Conservation (phyloP, 768 basidiomycete species). For the Hericium erinaceus region DNA sequence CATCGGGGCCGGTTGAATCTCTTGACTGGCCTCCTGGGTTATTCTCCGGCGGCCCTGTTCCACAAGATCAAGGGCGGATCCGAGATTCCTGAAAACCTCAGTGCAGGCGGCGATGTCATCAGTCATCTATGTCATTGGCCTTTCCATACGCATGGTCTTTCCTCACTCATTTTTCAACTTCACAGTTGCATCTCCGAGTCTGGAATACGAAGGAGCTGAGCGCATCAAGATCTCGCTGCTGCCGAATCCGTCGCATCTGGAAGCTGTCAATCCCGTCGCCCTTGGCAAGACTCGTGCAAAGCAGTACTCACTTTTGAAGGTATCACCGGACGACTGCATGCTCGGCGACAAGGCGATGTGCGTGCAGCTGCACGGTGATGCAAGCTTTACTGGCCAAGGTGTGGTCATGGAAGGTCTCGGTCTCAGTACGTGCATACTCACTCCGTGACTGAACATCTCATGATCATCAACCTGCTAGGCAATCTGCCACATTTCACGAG, state of each 20-base stretch:
- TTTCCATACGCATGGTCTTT: background rate
- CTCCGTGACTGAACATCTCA: too few species aligned
- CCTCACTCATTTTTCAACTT: background rate
- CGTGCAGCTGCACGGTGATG: constrained; percentile 87
- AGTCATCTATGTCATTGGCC: constrained; percentile 61
- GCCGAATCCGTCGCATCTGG: constrained; percentile 75
- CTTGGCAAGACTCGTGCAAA: constrained; percentile 87
- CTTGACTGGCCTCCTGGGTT: constrained; percentile 67
- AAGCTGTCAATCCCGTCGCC: constrained; percentile 84
- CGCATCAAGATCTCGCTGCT: constrained; percentile 66
- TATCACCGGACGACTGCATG: constrained; percentile 32
- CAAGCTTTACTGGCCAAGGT: constrained; percentile 86
- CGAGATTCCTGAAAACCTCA: constrained; percentile 58
- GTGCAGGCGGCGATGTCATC: constrained; percentile 75
- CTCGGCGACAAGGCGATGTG: constrained; percentile 73
- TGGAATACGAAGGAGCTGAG: constrained; percentile 44
- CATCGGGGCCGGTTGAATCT: constrained; percentile 84
- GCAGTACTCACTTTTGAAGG: constrained; percentile 73
- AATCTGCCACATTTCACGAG: constrained; percentile 87
- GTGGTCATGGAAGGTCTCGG: constrained; percentile 84
- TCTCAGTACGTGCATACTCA: constrained; percentile 43
- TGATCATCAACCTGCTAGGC: constrained; percentile 29
- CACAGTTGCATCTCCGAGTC: constrained; percentile 53
- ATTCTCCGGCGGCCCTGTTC: constrained; percentile 61
- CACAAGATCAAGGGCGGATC: constrained; percentile 79